Conservation (phyloP, 2,329 filamentous ascomycete genomes). For the Colletotrichum cereale region DNA sequence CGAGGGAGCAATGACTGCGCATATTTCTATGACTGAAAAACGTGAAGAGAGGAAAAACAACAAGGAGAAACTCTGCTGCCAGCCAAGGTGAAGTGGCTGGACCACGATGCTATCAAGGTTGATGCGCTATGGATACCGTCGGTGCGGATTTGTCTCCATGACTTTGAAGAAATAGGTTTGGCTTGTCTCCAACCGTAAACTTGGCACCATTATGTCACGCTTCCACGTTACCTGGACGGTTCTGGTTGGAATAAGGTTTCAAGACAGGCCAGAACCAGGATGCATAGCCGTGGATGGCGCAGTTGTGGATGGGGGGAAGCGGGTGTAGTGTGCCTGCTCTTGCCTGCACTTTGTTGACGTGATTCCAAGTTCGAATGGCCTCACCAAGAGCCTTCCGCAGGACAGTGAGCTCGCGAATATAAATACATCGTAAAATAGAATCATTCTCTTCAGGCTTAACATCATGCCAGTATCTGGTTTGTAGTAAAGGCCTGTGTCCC, state of each 20-base stretch:
- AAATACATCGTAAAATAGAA: neutral
- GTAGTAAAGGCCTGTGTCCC: neutral
- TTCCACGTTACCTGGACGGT: neutral
- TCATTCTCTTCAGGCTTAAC: neutral
- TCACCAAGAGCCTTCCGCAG: neutral
- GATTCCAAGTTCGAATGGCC: no score
- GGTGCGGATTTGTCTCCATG: neutral
- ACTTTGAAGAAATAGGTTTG: neutral
- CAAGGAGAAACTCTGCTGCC: neutral
- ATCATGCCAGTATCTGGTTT: no score
- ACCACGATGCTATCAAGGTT: conserved; percentile 1
- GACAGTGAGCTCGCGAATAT: neutral
- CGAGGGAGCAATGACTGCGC: no score
- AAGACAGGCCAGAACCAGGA: neutral
- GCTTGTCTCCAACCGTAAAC: no score
- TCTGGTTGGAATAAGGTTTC: neutral
- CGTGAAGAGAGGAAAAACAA: no score
- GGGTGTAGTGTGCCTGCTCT: neutral
- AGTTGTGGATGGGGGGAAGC: conserved; percentile 4
- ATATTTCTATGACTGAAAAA: no score
- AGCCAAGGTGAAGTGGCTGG: no score
- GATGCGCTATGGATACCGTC: neutral
- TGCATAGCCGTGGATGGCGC: neutral
- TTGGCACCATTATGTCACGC: neutral
- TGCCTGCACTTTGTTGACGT: no score